Base-by-base conservation (phyloP, 2,329 filamentous ascomycete genomes). In the Blastomyces parvus region DNA sequence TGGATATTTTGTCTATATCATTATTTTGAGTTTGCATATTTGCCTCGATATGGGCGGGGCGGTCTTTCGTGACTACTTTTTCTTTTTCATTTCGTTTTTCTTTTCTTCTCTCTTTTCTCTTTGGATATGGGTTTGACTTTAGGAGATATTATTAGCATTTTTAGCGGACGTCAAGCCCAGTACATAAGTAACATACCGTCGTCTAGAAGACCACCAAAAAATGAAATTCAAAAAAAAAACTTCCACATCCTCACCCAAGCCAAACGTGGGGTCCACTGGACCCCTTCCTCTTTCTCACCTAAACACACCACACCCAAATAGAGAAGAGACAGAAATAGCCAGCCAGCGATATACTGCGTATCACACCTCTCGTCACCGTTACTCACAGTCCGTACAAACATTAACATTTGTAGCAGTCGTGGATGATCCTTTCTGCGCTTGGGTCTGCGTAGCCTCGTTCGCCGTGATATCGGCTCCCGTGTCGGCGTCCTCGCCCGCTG, bases 331-430 rank as follows among this genome's bases (percentile, higher is more conserved):
- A 33, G 3, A n/a, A n/a, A 33, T 33, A 33, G 30, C 3, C 8
- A n/a, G n/a, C n/a, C n/a, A n/a, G n/a, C n/a, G n/a, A n/a, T n/a
- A n/a, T n/a, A n/a, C n/a, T n/a, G n/a, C n/a, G n/a, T n/a, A n/a
- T n/a, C n/a, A n/a, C n/a, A n/a, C n/a, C n/a, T n/a, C n/a, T n/a
- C n/a, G n/a, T n/a, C n/a, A n/a, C n/a, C n/a, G n/a, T n/a, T n/a
- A 62, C 25, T 38, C 36, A 52, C 61, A 62, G 40, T 62, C 61
- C 30, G 52, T 44, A 52, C 61, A 62, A 13, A 36, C 44, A 27
- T n/a, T n/a, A n/a, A n/a, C n/a, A n/a, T n/a, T n/a, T 25, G 42
- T 42, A 14, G 40, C n/a, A 44, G 55, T 5, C 3, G 53, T 22
- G 25, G 42, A 13, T 17, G 42, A 36, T 22, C 36, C 44, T 13